Conservation (phyloP, 1,284 basidiomycete species). For the Wolfiporia cocos region DNA sequence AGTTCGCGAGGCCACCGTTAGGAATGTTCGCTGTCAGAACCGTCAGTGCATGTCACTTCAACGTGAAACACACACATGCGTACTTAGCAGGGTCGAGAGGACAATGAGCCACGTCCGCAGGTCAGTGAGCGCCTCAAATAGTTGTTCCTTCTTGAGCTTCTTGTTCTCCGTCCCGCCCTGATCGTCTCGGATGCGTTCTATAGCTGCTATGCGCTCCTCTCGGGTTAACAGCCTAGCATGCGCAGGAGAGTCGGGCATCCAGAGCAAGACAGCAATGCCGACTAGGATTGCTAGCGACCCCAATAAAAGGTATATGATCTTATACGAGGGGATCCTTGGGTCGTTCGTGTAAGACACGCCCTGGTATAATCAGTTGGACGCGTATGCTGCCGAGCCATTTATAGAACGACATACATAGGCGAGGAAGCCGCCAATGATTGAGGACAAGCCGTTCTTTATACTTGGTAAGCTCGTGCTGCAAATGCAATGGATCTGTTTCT, state of each 20-base stretch:
- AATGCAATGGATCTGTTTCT: not conserved
- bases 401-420: constrained; percentile 40
- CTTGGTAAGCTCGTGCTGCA: not conserved
- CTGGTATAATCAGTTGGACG: constrained; percentile 4
- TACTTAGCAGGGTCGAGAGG: constrained; percentile 54
- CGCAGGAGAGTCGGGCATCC: constrained; percentile 64
- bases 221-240: constrained; percentile 52
- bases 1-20: constrained; percentile 61
- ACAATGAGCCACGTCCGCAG: constrained; percentile 60
- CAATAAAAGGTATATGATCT: constrained; percentile 63
- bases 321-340: constrained; percentile 44
- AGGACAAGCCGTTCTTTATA: constrained; percentile 35
- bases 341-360: constrained; percentile 54
- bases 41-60: not conserved
- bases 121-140: constrained; percentile 53
- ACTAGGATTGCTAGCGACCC: constrained; percentile 56
- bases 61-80: not conserved
- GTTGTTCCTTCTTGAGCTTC: constrained; percentile 54
- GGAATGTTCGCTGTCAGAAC: constrained; percentile 48
- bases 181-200: constrained; percentile 66
- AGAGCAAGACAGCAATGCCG: constrained; percentile 51
- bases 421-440: constrained; percentile 61
- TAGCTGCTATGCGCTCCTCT: constrained; percentile 56
- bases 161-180: constrained; percentile 63
- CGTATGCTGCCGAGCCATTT: not conserved